phyloP scores from a whole-genome alignment of 1,284 basidiomycete genomes.

The Cutaneotrichosporon cutaneum region DNA sequence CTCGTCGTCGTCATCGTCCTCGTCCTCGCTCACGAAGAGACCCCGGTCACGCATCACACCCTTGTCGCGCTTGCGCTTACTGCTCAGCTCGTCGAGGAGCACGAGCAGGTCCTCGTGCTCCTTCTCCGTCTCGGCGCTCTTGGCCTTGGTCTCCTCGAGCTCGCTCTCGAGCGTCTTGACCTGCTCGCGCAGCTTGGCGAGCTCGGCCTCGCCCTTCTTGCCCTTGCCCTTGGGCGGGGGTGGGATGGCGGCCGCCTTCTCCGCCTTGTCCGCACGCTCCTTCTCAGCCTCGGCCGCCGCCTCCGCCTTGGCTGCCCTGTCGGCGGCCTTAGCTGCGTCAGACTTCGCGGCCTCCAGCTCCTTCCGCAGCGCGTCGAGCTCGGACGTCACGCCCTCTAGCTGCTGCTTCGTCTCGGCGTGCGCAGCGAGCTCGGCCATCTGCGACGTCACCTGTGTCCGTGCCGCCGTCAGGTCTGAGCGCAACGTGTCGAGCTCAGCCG shows the following conservation, averaged over 20 bases:
- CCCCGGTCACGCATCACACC: conserved; percentile 67
- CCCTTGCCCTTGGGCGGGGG: conserved; percentile 26
- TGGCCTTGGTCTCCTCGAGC: conserved; percentile 62
- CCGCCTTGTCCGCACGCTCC: conserved; percentile 19
- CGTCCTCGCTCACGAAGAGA: conserved; percentile 86
- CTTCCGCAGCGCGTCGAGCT: conserved; percentile 28
- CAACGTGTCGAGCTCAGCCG: conserved; percentile 34
- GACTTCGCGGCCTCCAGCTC: conserved; percentile 15
- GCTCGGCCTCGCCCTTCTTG: conserved; percentile 18
- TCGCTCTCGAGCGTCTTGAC: conserved; percentile 42
- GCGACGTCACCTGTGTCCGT: conserved; percentile 26
- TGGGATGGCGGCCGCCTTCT: conserved; percentile 20
- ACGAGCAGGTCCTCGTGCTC: conserved; percentile 95
- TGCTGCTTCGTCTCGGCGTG: conserved; percentile 33
- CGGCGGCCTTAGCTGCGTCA: conserved; percentile 15
- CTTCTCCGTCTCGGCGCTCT: conserved; percentile 77
- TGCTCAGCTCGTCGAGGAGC: conserved; percentile 84
- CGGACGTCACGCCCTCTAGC: conserved; percentile 34
- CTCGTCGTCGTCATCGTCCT: conserved; percentile 69
- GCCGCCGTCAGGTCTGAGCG: conserved; percentile 34
- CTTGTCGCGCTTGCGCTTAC: conserved; percentile 82
- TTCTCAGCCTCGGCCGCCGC: conserved; percentile 21
- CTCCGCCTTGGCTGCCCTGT: conserved; percentile 19
- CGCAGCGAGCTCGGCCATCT: conserved; percentile 26
- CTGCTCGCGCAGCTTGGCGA: conserved; percentile 27